A percentile compares a stretch with the other conserved stretches of the same genome.
Evolutionary conservation across 2,329 filamentous ascomycete genomes (phyloP).

Genomic region (Penicillium griseofulvum): DNA sequence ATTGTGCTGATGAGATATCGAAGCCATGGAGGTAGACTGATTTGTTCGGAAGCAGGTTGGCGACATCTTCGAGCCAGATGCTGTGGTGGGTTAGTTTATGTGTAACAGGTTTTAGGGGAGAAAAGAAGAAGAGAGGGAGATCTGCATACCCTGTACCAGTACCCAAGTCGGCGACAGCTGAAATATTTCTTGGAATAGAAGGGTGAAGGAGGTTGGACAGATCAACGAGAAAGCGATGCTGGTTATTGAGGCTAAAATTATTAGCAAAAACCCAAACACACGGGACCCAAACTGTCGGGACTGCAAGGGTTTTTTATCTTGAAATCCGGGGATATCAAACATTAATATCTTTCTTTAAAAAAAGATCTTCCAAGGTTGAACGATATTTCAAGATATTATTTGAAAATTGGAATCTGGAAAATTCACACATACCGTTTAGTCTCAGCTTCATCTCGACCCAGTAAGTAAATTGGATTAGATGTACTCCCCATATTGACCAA

Average conservation of each 20-base stretch:
- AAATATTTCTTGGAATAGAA: slow-evolving; percentile 23
- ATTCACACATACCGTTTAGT: slow-evolving; percentile 18
- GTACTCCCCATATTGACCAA: background rate
- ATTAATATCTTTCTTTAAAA: background rate
- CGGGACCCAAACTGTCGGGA: background rate
- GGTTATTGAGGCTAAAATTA: slow-evolving; percentile 20
- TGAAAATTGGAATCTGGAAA: no score
- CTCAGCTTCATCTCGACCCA: slow-evolving; percentile 20
- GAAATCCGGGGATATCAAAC: no score
- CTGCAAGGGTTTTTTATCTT: no score
- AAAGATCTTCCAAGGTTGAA: no score
- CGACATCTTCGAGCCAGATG: slow-evolving; percentile 26
- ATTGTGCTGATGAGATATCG: slow-evolving; percentile 33
- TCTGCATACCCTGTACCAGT: slow-evolving; percentile 31
- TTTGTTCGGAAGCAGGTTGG: slow-evolving; percentile 2
- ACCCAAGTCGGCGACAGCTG: slow-evolving; percentile 26
- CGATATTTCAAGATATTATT: no score
- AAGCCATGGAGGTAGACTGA: slow-evolving; percentile 27
- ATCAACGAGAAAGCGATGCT: slow-evolving; percentile 26
- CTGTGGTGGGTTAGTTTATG: slow-evolving; percentile 9
- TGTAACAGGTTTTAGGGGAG: no score
- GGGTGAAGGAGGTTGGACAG: slow-evolving; percentile 24
- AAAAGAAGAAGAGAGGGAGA: background rate
- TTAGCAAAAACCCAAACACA: background rate
- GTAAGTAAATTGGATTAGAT: slow-evolving; percentile 18